Base-by-base conservation (phyloP, 2,329 filamentous ascomycete genomes). In the Colletotrichum ledebouriae region DNA sequence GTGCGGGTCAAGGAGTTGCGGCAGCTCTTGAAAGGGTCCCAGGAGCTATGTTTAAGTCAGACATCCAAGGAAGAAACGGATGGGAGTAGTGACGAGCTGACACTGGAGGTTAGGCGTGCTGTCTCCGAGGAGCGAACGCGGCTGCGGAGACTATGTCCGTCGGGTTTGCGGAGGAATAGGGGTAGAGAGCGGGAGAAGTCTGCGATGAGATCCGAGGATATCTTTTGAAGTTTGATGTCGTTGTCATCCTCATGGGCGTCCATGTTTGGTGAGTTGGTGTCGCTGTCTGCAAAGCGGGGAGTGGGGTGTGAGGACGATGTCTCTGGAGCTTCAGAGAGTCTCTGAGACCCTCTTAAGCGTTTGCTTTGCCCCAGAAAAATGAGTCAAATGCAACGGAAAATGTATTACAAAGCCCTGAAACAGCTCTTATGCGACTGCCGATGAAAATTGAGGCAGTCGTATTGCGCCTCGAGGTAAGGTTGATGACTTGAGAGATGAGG, bases 11-110 rank as follows among this genome's bases (percentile, higher is more conserved):
- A 99, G 87, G 44, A 98, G 86, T 78, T 99, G 96, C 17, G 96
- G 96, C 72, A 97, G 91, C 83, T 98, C 94, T 84, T 98, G 95
- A 73, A 98, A 99, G 2, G 92, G 90, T 73, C 98, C 94, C 57
- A 99, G 88, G 4, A 87, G 78, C 83, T 86, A 39, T n/a, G 13
- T 1, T 33, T 12, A 15, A 37, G 52, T 67, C 17, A 58, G 29
- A 29, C 29, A 29, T 2, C 29, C 6, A 29, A 29, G 50, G 5
- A 37, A 12, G 22, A 22, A 17, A 47, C 6, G 41, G 44, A 37
- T 41, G 34, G 13, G 66, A 50, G 15, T n/a, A n/a, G 11, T 7
- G 47, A 17, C 20, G 53, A 11, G 37, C 66, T 65, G 72, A 88
- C 87, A 71, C 80, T 75, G 17, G 80, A 82, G 17, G 83, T 83